phyloP scores from a whole-genome alignment of 2,329 filamentous ascomycete species.

The Apiospora malaysiana region DNA sequence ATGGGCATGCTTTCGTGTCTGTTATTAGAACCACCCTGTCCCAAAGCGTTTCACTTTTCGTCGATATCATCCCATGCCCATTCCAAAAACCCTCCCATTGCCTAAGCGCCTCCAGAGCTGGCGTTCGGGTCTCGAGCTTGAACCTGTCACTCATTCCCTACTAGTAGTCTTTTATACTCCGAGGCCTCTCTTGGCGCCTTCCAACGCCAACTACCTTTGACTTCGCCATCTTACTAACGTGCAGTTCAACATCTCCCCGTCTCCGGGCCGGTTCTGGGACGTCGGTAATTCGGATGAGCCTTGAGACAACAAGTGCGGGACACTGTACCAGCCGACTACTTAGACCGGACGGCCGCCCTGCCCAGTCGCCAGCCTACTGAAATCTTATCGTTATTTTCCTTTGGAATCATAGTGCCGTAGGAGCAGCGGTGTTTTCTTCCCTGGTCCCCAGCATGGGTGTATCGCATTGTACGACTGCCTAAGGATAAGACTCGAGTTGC shows the following conservation, averaged over 20 bases:
- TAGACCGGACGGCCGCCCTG: neutral
- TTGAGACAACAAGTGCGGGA: constrained; percentile 6
- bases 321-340: neutral
- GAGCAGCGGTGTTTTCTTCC: neutral
- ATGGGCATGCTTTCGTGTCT: neutral
- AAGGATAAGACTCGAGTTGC: constrained; percentile 1
- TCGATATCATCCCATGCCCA: neutral
- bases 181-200: neutral
- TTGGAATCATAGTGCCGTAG: neutral
- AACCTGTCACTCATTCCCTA: neutral
- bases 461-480: neutral
- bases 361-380: neutral
- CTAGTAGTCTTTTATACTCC: neutral
- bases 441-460: neutral
- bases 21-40: neutral
- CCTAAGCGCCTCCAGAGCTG: neutral
- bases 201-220: neutral
- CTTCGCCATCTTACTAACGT: constrained; percentile 12
- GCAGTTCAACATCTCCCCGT: neutral
- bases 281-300: neutral
- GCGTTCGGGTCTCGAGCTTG: neutral
- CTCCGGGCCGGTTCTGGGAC: neutral
- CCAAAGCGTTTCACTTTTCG: neutral
- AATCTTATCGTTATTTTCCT: neutral
- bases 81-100: neutral